phyloP scores from a whole-genome alignment of 1,284 basidiomycete genomes.

The Trametes hirsuta region DNA sequence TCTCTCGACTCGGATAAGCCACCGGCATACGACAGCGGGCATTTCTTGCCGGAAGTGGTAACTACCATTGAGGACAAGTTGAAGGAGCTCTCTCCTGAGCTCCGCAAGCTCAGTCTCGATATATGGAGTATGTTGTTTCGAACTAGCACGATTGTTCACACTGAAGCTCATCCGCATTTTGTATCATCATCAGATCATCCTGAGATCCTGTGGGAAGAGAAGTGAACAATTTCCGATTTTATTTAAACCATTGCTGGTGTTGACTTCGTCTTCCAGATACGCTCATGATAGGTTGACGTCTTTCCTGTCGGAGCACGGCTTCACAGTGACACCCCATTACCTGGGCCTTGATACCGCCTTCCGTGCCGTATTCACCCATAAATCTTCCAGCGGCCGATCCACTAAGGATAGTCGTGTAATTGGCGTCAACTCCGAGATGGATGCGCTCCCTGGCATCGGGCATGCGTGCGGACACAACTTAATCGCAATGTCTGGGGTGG shows the following conservation, averaged over 20 bases:
- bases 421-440: conserved; percentile 79
- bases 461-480: conserved; percentile 88
- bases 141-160: too few species aligned
- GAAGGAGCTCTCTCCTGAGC: conserved; percentile 52
- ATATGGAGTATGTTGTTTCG: conserved; percentile 56
- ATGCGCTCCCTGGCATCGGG: conserved; percentile 59
- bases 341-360: conserved; percentile 69
- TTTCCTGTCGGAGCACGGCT: conserved; percentile 52
- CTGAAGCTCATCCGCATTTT: background rate
- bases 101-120: conserved; percentile 65
- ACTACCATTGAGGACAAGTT: conserved; percentile 61
- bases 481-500: conserved; percentile 81
- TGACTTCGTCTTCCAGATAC: conserved; percentile 28
- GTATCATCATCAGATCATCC: conserved; percentile 28
- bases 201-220: conserved; percentile 34
- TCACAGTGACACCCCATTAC: conserved; percentile 58
- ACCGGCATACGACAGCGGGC: conserved; percentile 21
- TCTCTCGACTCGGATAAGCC: conserved; percentile 16
- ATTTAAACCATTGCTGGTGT: background rate
- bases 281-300: conserved; percentile 41
- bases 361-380: conserved; percentile 58
- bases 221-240: conserved; percentile 29
- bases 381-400: background rate
- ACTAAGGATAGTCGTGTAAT: conserved; percentile 55
- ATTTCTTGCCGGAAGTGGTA: conserved; percentile 42